A percentile compares a stretch with the other conserved stretches of the same genome.
Conservation (phyloP, 352 stramenopile species). For the Phytophthora palmivora region DNA sequence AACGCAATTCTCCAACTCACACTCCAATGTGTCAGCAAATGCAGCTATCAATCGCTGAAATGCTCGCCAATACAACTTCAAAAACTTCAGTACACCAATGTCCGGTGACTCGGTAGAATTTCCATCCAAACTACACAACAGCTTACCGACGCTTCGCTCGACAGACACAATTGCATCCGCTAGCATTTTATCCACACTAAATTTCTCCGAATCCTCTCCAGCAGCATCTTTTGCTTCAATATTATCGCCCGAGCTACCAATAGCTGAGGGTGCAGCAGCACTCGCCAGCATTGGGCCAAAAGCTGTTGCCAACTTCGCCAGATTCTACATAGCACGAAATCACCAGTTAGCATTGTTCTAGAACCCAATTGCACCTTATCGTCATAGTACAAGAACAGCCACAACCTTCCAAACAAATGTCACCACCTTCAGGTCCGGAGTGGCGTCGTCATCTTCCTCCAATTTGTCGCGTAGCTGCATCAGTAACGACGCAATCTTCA, state of each 20-base stretch:
- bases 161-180: conserved; percentile 37
- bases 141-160: conserved; percentile 31
- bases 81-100: conserved; percentile 42
- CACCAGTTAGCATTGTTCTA: background rate
- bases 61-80: conserved; percentile 64
- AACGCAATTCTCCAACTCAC: conserved; percentile 50
- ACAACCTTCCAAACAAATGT: conserved; percentile 66
- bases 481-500: conserved; percentile 24
- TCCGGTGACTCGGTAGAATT: background rate
- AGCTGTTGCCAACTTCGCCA: conserved; percentile 50
- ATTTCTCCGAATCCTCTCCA: conserved; percentile 3
- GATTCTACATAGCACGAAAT: conserved; percentile 36
- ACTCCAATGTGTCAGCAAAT: conserved; percentile 34
- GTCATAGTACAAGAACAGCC: background rate
- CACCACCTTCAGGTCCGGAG: conserved; percentile 42
- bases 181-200: conserved; percentile 45
- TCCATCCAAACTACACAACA: conserved; percentile 21
- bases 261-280: background rate
- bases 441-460: conserved; percentile 12
- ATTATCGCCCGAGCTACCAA: background rate
- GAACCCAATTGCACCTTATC: background rate
- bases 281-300: conserved; percentile 26
- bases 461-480: conserved; percentile 33
- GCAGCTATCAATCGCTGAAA: conserved; percentile 62
- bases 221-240: background rate